These are phyloP conservation scores for Cyclaneusma minus DNA, from an alignment of 2,329 filamentous ascomycete species.

Conservation along the genomic window DNA sequence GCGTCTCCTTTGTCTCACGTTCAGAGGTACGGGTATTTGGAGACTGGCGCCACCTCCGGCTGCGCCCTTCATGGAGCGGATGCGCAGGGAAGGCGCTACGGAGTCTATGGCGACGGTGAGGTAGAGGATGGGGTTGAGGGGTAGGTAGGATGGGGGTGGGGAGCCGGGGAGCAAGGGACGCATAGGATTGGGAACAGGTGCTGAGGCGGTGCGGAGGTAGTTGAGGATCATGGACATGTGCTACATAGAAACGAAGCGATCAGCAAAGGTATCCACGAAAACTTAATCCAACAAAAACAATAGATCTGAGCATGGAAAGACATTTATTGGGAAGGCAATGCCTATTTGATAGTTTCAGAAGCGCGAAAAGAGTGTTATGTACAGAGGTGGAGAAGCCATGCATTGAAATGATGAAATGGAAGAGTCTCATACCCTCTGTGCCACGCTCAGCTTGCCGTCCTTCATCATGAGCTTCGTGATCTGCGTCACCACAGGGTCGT, in stretches of 20 bases:
- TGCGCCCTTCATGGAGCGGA: constrained; percentile 59
- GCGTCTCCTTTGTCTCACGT: constrained; percentile 59
- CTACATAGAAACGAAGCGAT: constrained; percentile 25
- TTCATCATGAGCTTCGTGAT: constrained; percentile 83
- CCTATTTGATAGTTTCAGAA: neutral
- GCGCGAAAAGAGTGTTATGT: constrained; percentile 1
- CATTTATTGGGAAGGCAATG: too few relatives aligned
- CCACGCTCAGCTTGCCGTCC: constrained; percentile 76
- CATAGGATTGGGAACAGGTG: constrained; percentile 58
- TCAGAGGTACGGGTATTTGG: constrained; percentile 67
- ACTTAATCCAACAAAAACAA: too few relatives aligned
- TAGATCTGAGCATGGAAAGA: too few relatives aligned
- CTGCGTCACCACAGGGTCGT: constrained; percentile 73
- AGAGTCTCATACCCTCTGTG: constrained; percentile 57
- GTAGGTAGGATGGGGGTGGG: constrained; percentile 64
- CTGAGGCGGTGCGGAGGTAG: constrained; percentile 67
- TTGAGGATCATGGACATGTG: constrained; percentile 76
- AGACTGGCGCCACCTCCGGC: constrained; percentile 77
- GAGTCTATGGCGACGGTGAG: constrained; percentile 84
- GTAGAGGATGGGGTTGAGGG: constrained; percentile 79
- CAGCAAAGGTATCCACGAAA: too few relatives aligned
- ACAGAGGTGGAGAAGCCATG: constrained; percentile 7
- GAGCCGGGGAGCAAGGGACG: constrained; percentile 61
- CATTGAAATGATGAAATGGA: constrained; percentile 1
- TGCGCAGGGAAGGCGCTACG: constrained; percentile 72